Evolutionary conservation across 2,329 filamentous ascomycete species (phyloP), one percentile per base, ranked within the genome.

Genomic region (Boeremia lycopersici): DNA sequence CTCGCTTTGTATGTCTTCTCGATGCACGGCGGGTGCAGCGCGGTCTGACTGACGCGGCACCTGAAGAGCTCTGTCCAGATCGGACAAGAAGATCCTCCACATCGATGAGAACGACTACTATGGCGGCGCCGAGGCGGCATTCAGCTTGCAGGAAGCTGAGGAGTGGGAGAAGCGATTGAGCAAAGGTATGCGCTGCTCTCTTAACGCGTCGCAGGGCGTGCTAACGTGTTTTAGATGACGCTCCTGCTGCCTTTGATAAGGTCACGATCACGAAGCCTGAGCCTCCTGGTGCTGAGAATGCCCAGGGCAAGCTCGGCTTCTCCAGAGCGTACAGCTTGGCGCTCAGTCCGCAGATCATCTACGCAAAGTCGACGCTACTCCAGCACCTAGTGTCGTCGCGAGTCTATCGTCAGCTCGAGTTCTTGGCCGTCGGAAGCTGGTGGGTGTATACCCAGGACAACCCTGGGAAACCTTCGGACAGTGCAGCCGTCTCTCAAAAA

Each of bases 351-450:
- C 90, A 96, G 68, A 80, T 97, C 59, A 87, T 98, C 48, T 95
- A 97, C 75, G 85, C 90, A 9, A 88, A 88, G 48, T 96, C 93
- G 2, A 82, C 85, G 61, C 82, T 98, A 30, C 80, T 98, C 5
- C 84, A 86, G 8, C 84, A 87, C 66, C 84, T 98, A 13, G 90
- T 98, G n/a, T 91, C 92, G 2, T 96, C 93, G 6, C 89, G 88
- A 64, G 89, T 92, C 11, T 93, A 93, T 69, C 86, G 88, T 19
- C 93, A 97, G 77, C 84, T 99, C 41, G 93, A 98, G 71, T 98
- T 98, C 65, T 85, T 95, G 58, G 91, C 93, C 26, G 90, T 98
- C 25, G 93, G 93, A 25, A 93, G 90, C 52, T 98, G 93, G 85
- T 97, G 89, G 83, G 86, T 97, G 50, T 88, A 87, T 69, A 34